These are phyloP conservation scores for Kuraishia ogatae DNA, from an alignment of 805 yeast genomes.

Conservation along the genomic window DNA sequence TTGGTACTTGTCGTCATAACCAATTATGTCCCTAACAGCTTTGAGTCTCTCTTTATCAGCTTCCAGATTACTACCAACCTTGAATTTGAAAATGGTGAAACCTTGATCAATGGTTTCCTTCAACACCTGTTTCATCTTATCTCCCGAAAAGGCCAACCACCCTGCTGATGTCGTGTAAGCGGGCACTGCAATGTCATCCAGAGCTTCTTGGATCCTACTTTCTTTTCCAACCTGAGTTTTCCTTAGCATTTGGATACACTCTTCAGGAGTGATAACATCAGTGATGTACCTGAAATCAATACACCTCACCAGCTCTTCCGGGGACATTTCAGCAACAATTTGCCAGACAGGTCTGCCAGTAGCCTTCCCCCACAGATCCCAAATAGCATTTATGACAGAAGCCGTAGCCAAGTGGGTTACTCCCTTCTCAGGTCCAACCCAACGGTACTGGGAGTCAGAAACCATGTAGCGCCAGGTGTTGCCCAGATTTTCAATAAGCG, in stretches of 20 bases:
- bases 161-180: constrained; percentile 38
- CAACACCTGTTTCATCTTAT: constrained; percentile 26
- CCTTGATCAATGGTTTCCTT: constrained; percentile 26
- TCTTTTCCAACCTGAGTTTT: constrained; percentile 22
- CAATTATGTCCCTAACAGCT: constrained; percentile 30
- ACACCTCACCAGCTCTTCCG: constrained; percentile 29
- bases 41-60: constrained; percentile 26
- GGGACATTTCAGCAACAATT: constrained; percentile 30
- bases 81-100: constrained; percentile 30
- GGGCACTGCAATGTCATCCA: constrained; percentile 27
- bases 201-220: constrained; percentile 22
- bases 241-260: constrained; percentile 24
- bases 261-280: constrained; percentile 34
- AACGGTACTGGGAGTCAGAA: constrained; percentile 29
- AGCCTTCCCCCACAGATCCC: constrained; percentile 34
- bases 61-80: constrained; percentile 29
- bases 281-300: constrained; percentile 32
- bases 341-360: constrained; percentile 31
- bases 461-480: constrained; percentile 31
- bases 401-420: constrained; percentile 32
- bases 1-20: constrained; percentile 19
- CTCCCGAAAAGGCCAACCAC: constrained; percentile 33
- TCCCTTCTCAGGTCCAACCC: constrained; percentile 38
- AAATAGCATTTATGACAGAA: constrained; percentile 30
- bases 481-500: constrained; percentile 27